Percentiles rank a stretch among this genome's conserved stretches.
Evolutionary conservation across 495 filamentous ascomycete species (phyloP).

Genomic region (Cenococcum geophilum): DNA sequence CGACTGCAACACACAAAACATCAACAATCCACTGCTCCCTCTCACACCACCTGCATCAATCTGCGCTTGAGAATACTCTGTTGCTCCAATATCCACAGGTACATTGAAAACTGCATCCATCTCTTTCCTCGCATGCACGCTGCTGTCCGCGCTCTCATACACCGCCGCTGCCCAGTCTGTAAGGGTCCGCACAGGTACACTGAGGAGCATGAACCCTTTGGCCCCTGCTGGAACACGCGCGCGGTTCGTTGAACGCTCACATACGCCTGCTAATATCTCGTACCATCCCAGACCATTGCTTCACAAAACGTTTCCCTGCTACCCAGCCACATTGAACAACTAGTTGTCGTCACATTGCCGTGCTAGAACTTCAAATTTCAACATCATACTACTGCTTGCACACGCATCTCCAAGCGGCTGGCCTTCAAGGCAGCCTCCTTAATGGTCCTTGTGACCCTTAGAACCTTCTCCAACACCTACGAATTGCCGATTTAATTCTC

Average conservation of each 20-base stretch:
- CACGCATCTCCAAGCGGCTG: conserved; percentile 7
- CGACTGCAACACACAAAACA: not conserved
- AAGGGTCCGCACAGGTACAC: conserved; percentile 6
- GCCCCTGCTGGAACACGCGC: conserved; percentile 4
- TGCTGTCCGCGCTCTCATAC: not conserved
- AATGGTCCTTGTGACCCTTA: not conserved
- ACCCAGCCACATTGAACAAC: not conserved
- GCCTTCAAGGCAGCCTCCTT: conserved; percentile 23
- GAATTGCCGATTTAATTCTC: not conserved
- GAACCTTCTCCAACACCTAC: not conserved
- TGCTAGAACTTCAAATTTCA: not conserved
- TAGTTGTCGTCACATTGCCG: not conserved
- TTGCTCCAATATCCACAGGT: not conserved
- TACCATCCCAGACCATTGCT: not conserved
- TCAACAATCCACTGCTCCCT: not conserved
- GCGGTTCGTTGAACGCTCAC: not conserved
- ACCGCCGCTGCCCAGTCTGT: not conserved
- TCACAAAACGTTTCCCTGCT: not conserved
- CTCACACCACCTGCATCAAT: not conserved
- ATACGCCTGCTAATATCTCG: not conserved
- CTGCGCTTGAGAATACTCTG: not conserved
- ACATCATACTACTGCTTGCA: not conserved
- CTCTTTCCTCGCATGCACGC: not conserved
- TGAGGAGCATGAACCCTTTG: not conserved
- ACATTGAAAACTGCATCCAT: not conserved